Base-by-base conservation (phyloP, 805 yeast genomes). In the Wickerhamomyces bisporus region DNA sequence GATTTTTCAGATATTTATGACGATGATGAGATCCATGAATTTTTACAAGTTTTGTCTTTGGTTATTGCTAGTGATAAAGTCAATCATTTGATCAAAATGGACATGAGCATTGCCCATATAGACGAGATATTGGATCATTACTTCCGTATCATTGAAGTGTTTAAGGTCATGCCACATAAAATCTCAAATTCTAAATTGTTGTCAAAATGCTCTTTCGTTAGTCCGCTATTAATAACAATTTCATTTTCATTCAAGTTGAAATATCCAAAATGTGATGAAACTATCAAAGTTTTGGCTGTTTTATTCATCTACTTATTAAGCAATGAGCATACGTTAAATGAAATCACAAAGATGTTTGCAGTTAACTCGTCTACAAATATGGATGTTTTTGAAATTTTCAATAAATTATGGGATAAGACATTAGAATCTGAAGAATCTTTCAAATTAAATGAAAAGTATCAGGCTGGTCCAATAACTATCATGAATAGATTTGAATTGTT, bases 381-480 rank as follows among this genome's bases (percentile, higher is more conserved):
- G 37, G 54, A 50, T 5, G 48, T 50, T 26, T 48, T 44, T 41
- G 46, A 48, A 12, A 45, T 52, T 2, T 52, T 54, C 39, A 47
- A 41, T 34, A 50, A 46, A 17, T 41, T 55, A 11, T 55, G 59
- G 59, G 43, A 41, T 15, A 48, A 43, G 20, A 49, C 55, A 13
- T 31, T 55, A 6, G 47, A 50, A 15, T 21, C 21, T 5, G 21
- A 11, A 4, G 24, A 33, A 3, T 29, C 19, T n/a, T 31, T 30
- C 10, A 10, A 20, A 5, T 13, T 40, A 2, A 42, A 44, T 23
- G 10, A 24, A 6, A 43, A 30, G 9, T 42, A 29, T 13, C 26
- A 35, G 2, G 44, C 48, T 7, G 59, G 59, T 9, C 57, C 57
- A 27, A 34, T 53, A 2, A 29, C 54, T 2, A 13, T 53, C 1